Evolutionary conservation across 2,329 filamentous ascomycete species (phyloP).

Genomic region (Xylaria hypoxylon): DNA sequence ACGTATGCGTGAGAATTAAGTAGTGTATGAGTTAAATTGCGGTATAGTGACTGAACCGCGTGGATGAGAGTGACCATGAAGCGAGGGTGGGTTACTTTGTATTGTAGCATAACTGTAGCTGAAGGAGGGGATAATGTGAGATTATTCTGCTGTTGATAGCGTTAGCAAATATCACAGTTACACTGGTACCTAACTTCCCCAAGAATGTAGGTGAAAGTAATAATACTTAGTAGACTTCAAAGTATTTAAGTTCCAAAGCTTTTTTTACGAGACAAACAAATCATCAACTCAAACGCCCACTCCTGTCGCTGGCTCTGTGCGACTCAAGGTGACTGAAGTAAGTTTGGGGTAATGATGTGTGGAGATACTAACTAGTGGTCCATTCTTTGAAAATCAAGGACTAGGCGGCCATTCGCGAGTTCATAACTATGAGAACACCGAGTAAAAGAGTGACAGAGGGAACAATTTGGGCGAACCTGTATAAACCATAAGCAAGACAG

Average conservation of each 20-base stretch:
- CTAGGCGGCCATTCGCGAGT: neutral
- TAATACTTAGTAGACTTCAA: neutral
- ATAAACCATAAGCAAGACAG: neutral
- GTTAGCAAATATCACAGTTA: neutral
- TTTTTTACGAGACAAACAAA: neutral
- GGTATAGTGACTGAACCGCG: neutral
- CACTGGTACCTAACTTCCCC: neutral
- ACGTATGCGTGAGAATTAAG: constrained; percentile 2
- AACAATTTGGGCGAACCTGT: neutral
- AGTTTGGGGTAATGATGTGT: constrained; percentile 15
- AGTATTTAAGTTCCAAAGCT: neutral
- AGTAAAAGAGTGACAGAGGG: neutral
- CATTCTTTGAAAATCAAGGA: neutral
- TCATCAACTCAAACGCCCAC: neutral
- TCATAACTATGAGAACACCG: neutral
- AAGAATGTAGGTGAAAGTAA: neutral
- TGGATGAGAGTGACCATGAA: neutral
- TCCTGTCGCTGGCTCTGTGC: neutral
- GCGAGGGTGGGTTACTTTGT: neutral
- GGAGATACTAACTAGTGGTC: neutral
- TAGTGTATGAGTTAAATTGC: neutral
- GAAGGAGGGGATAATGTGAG: neutral
- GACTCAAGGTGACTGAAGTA: neutral
- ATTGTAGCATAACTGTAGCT: neutral
- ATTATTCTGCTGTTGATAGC: neutral